A percentile compares a stretch with the other conserved stretches of the same genome.
These are phyloP conservation scores for Colletotrichum australisinense DNA, from an alignment of 2,329 filamentous ascomycete genomes.

Conservation along the genomic window DNA sequence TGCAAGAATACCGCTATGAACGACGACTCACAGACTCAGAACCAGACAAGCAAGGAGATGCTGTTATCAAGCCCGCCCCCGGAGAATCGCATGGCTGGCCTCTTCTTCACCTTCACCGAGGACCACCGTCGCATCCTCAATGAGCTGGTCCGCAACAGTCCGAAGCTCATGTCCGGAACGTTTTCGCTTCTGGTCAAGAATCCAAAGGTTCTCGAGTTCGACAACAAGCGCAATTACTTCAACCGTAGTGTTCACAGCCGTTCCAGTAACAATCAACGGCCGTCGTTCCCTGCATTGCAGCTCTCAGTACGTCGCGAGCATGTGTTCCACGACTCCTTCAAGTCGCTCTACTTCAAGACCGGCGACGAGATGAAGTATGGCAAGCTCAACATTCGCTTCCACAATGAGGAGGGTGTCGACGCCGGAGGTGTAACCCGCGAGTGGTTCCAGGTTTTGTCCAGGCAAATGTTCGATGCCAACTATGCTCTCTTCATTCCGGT, in stretches of 20 bases:
- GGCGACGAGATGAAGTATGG: conserved; percentile 99
- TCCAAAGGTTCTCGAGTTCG: conserved; percentile 97
- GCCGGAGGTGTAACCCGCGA: conserved; percentile 97
- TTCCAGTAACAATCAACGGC: conserved; percentile 76
- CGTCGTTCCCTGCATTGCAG: conserved; percentile 79
- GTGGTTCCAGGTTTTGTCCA: conserved; percentile 97
- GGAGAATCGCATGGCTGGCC: conserved; percentile 83
- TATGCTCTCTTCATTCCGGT: conserved; percentile 97
- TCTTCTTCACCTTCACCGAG: conserved; percentile 98
- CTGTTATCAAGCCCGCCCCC: conserved; percentile 78
- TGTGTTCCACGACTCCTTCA: conserved; percentile 98
- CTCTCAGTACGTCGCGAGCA: conserved; percentile 92
- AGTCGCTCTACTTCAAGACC: conserved; percentile 95
- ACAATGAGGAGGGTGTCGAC: conserved; percentile 97
- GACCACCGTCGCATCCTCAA: conserved; percentile 98
- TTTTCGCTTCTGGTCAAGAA: conserved; percentile 98
- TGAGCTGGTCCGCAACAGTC: conserved; percentile 95
- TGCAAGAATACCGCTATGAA: conserved; percentile 95
- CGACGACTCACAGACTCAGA: conserved; percentile 64
- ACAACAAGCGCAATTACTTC: conserved; percentile 99
- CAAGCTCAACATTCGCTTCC: conserved; percentile 97
- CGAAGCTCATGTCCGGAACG: conserved; percentile 98
- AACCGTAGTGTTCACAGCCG: conserved; percentile 86
- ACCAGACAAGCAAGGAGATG: conserved; percentile 69
- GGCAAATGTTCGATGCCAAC: conserved; percentile 99